A percentile compares a stretch with the other conserved stretches of the same genome.
Evolutionary conservation across 1,284 basidiomycete genomes (phyloP).

Genomic region (Moesziomyces antarcticus): DNA sequence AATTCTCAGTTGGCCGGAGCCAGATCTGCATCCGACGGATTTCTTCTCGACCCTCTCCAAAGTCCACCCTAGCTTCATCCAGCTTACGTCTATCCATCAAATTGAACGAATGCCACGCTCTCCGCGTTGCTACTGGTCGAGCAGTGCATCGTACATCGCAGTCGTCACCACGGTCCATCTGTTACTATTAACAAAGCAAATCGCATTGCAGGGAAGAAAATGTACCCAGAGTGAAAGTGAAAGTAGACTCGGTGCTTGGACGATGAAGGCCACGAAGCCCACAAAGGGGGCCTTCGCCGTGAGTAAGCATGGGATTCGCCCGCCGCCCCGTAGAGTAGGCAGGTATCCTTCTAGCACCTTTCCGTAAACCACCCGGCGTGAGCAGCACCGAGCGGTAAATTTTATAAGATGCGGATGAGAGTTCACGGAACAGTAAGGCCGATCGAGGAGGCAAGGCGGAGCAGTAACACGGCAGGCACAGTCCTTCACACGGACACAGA

Average conservation of each 20-base stretch:
- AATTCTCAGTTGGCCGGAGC: too few species aligned
- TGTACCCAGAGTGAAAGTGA: slow-evolving; percentile 60
- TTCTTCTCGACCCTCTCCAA: background rate
- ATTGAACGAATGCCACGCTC: too few species aligned
- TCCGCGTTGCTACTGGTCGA: too few species aligned
- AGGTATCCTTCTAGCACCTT: slow-evolving; percentile 46
- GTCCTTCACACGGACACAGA: background rate
- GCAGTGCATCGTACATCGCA: too few species aligned
- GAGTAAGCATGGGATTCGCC: slow-evolving; percentile 55
- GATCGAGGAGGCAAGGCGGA: background rate
- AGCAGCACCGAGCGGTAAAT: slow-evolving; percentile 25
- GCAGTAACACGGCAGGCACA: background rate
- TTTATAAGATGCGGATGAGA: slow-evolving; percentile 25
- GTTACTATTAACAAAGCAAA: background rate
- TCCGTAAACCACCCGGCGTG: slow-evolving; percentile 49
- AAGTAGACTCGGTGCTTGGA: slow-evolving; percentile 55
- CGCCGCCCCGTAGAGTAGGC: slow-evolving; percentile 19
- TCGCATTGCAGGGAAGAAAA: background rate
- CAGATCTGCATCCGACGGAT: background rate
- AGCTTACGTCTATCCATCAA: too few species aligned
- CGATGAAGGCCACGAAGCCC: slow-evolving; percentile 29
- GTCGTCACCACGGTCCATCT: too few species aligned
- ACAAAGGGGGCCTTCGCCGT: slow-evolving; percentile 28
- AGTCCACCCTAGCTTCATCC: too few species aligned
- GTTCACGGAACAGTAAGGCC: background rate